Conservation (phyloP, 352 stramenopile genomes). For the Pythium angustatum region DNA sequence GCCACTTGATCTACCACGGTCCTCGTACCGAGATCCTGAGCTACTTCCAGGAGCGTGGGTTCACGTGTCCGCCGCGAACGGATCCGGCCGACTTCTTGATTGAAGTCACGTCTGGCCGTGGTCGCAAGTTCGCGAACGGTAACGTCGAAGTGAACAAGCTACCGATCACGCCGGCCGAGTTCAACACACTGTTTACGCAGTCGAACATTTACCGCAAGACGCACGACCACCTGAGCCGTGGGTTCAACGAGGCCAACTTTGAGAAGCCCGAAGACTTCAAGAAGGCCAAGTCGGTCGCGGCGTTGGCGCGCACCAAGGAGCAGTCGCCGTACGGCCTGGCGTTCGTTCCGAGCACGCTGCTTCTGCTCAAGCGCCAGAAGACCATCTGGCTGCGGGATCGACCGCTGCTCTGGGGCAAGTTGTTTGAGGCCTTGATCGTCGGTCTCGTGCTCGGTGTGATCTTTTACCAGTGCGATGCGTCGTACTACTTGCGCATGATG, state of each 20-base stretch:
- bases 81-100: slow-evolving; percentile 42
- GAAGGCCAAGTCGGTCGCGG: slow-evolving; percentile 27
- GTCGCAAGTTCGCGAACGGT: too few species aligned
- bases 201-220: too few species aligned
- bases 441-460: slow-evolving; percentile 77
- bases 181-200: too few species aligned
- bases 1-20: slow-evolving; percentile 88
- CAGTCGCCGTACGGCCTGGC: slow-evolving; percentile 33
- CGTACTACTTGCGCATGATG: slow-evolving; percentile 71
- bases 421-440: slow-evolving; percentile 65
- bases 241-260: slow-evolving; percentile 26
- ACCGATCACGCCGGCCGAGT: too few species aligned
- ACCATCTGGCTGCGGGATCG: slow-evolving; percentile 61
- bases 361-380: slow-evolving; percentile 64
- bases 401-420: slow-evolving; percentile 55
- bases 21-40: slow-evolving; percentile 38
- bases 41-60: slow-evolving; percentile 77
- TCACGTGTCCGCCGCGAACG: slow-evolving; percentile 33
- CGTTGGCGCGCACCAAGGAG: too few species aligned
- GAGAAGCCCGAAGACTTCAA: slow-evolving; percentile 12
- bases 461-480: slow-evolving; percentile 54
- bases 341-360: slow-evolving; percentile 43
- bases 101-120: slow-evolving; percentile 39
- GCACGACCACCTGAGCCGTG: too few species aligned
- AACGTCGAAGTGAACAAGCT: too few species aligned